Percentiles rank a stretch among this genome's conserved stretches.
Evolutionary conservation across 208 protist species (phyloP).

Genomic region (Crithidia mellificae): DNA sequence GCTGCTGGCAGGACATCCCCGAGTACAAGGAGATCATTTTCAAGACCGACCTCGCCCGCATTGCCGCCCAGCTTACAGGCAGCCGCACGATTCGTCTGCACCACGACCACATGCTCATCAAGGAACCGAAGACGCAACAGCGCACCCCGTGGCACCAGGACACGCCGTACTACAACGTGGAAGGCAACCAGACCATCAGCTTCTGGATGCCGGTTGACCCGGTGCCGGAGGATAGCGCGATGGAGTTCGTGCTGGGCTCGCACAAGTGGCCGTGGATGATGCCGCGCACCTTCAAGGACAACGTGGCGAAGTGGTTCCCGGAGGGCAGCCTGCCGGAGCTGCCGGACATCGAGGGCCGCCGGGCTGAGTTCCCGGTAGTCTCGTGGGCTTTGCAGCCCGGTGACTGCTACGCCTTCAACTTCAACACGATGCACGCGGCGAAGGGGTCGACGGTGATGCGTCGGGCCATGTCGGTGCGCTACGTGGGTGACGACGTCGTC

Average conservation of each 20-base stretch:
- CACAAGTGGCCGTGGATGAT: constrained; percentile 50
- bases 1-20: constrained; percentile 45
- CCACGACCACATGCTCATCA: constrained; percentile 53
- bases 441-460: constrained; percentile 38
- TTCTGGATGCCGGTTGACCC: constrained; percentile 53
- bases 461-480: constrained; percentile 44
- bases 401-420: constrained; percentile 44
- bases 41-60: constrained; percentile 27
- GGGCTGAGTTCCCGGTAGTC: constrained; percentile 32
- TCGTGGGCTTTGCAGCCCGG: constrained; percentile 38
- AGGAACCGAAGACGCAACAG: constrained; percentile 46
- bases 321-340: constrained; percentile 43
- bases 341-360: constrained; percentile 37
- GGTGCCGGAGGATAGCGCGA: constrained; percentile 38
- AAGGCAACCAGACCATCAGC: constrained; percentile 49
- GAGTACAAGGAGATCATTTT: constrained; percentile 51
- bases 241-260: constrained; percentile 49
- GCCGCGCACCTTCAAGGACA: constrained; percentile 53
- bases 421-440: constrained; percentile 42
- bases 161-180: constrained; percentile 57
- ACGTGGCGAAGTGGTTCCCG: constrained; percentile 49
- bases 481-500: constrained; percentile 43
- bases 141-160: constrained; percentile 55
- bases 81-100: constrained; percentile 41
- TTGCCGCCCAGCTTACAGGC: constrained; percentile 36